These are phyloP conservation scores for Calocera viscosa DNA, from an alignment of 768 basidiomycete species.

Conservation along the genomic window DNA sequence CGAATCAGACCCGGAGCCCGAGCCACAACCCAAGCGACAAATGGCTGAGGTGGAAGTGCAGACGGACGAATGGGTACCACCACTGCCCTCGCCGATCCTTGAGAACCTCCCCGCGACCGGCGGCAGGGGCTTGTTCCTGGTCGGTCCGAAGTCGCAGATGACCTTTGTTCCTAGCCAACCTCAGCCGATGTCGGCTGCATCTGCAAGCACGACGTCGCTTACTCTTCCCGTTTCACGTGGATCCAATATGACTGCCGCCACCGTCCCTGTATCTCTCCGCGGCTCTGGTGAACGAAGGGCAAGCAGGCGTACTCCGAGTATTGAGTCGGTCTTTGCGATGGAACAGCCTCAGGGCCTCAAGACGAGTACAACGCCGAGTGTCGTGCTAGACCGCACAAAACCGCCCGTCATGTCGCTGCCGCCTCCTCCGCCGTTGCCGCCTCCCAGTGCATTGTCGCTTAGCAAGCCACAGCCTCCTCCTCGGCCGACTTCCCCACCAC, in stretches of 20 bases:
- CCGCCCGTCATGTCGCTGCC: constrained; percentile 23
- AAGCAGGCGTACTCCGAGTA: not conserved
- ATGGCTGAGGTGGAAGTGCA: constrained; percentile 56
- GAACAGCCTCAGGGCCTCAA: not conserved
- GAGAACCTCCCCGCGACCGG: not conserved
- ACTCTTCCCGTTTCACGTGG: not conserved
- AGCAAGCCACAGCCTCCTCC: constrained; percentile 79
- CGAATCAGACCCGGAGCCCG: constrained; percentile 27
- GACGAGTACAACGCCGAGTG: not conserved
- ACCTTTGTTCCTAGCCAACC: not conserved
- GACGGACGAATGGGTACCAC: constrained; percentile 59
- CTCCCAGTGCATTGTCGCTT: constrained; percentile 31
- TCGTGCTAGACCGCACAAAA: not conserved
- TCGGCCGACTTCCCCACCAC: constrained; percentile 85
- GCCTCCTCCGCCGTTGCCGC: constrained; percentile 27
- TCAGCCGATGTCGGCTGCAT: not conserved
- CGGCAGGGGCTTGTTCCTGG: constrained; percentile 3
- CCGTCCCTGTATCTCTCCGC: not conserved
- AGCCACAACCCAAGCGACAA: constrained; percentile 41
- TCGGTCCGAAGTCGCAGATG: constrained; percentile 18
- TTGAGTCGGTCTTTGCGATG: not conserved
- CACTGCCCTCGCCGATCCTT: constrained; percentile 22
- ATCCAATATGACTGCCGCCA: not conserved
- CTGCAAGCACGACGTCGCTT: not conserved
- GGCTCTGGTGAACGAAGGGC: not conserved